Evolutionary conservation across 805 yeast genomes (phyloP).

Genomic region (Blastobotrys mokoenaii): DNA sequence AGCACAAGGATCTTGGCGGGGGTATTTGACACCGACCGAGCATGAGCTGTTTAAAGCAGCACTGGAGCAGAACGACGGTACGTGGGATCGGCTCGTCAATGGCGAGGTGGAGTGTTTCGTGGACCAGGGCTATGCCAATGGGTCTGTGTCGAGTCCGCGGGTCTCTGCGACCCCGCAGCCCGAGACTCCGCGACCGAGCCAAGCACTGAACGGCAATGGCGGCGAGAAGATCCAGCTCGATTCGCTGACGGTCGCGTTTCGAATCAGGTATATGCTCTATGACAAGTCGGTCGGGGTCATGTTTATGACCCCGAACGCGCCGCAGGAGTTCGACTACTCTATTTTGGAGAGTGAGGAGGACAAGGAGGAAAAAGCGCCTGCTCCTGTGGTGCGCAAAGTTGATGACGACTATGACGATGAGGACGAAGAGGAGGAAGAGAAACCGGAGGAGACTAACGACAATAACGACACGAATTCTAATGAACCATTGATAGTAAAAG

Average conservation of each 20-base stretch:
- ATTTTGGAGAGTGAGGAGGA: constrained; percentile 18
- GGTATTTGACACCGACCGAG: constrained; percentile 31
- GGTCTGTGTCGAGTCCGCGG: constrained; percentile 1
- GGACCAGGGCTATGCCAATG: not conserved
- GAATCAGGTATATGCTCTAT: constrained; percentile 34
- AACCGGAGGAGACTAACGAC: constrained; percentile 19
- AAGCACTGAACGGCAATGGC: not conserved
- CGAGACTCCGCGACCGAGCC: constrained; percentile 1
- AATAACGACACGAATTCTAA: constrained; percentile 1
- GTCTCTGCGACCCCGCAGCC: constrained; percentile 1
- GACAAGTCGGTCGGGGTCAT: constrained; percentile 26
- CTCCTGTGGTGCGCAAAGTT: constrained; percentile 10
- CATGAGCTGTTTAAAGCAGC: constrained; percentile 29
- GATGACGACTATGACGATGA: constrained; percentile 34
- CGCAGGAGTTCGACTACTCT: constrained; percentile 18
- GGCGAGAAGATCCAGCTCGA: constrained; percentile 20
- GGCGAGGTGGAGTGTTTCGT: constrained; percentile 23
- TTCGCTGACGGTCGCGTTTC: constrained; percentile 28
- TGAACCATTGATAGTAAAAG: not conserved
- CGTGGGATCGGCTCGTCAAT: constrained; percentile 28
- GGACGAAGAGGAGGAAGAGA: constrained; percentile 30
- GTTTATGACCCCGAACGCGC: constrained; percentile 16
- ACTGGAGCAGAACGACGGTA: constrained; percentile 22
- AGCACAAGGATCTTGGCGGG: constrained; percentile 25
- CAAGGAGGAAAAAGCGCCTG: not conserved